Conservation (phyloP, 805 yeast genomes). For the Myxozyma geophila region DNA sequence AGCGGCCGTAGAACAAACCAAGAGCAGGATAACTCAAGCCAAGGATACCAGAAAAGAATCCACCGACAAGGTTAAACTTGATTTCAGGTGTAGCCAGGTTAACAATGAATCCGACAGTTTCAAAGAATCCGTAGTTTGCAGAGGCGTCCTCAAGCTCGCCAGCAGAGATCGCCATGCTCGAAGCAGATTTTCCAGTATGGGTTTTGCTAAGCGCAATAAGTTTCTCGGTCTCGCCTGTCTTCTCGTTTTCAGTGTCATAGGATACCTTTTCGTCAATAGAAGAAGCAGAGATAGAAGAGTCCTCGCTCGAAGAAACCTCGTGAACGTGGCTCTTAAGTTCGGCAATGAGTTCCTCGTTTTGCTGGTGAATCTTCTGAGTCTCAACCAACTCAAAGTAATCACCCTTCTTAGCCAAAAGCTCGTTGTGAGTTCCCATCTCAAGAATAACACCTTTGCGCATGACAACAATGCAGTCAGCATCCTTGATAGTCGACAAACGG, state of each 20-base stretch:
- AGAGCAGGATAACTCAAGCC: slow-evolving; percentile 35
- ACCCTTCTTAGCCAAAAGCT: slow-evolving; percentile 40
- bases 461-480: slow-evolving; percentile 55
- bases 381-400: slow-evolving; percentile 41
- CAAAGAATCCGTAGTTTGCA: slow-evolving; percentile 14
- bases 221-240: slow-evolving; percentile 16
- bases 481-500: slow-evolving; percentile 55
- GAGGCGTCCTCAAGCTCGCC: slow-evolving; percentile 19
- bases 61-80: slow-evolving; percentile 27
- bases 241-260: slow-evolving; percentile 18
- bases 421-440: slow-evolving; percentile 48
- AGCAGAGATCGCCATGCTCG: slow-evolving; percentile 10
- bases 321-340: slow-evolving; percentile 23
- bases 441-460: slow-evolving; percentile 52
- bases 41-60: slow-evolving; percentile 30
- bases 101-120: slow-evolving; percentile 29
- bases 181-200: slow-evolving; percentile 17
- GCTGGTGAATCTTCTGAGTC: slow-evolving; percentile 39
- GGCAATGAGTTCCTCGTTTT: slow-evolving; percentile 32
- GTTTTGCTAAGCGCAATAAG: slow-evolving; percentile 21
- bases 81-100: slow-evolving; percentile 22
- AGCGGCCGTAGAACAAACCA: slow-evolving; percentile 36
- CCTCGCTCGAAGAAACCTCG: slow-evolving; percentile 6
- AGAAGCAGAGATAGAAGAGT: not conserved
- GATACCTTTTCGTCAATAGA: slow-evolving; percentile 22